Percentiles rank a stretch among this genome's conserved stretches.
phyloP scores from a whole-genome alignment of 73 alveolate genomes.

The Loxodes magnus region DNA sequence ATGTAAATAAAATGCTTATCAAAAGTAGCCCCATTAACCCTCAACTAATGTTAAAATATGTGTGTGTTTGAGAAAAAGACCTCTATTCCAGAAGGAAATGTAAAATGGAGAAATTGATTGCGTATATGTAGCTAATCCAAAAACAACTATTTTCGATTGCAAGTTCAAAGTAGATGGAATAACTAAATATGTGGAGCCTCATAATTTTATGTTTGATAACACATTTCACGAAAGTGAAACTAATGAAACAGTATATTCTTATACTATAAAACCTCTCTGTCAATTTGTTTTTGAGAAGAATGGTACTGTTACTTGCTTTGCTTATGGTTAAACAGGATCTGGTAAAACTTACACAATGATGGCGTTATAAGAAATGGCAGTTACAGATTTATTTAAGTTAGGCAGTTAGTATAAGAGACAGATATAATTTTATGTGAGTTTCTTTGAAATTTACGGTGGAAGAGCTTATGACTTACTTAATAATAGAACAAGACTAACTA shows the following conservation, averaged over 20 bases:
- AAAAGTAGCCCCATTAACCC: conserved; percentile 37
- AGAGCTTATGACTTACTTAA: conserved; percentile 83
- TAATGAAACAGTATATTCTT: conserved; percentile 58
- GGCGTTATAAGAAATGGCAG: too few relatives aligned
- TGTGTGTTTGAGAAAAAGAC: conserved; percentile 96
- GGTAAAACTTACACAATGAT: conserved; percentile 94
- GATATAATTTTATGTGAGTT: conserved; percentile 55
- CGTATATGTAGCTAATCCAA: conserved; percentile 84
- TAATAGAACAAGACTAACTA: conserved; percentile 58
- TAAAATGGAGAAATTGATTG: conserved; percentile 86
- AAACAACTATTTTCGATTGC: conserved; percentile 68
- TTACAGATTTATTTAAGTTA: too few relatives aligned
- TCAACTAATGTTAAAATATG: conserved; percentile 46
- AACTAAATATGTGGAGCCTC: conserved; percentile 89
- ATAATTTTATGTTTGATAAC: conserved; percentile 76
- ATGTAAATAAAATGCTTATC: conserved; percentile 28
- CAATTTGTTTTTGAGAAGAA: conserved; percentile 37
- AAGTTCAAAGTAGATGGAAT: conserved; percentile 92
- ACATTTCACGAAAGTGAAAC: conserved; percentile 65
- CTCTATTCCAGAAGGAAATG: conserved; percentile 74
- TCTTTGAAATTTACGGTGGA: conserved; percentile 94
- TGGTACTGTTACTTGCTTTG: conserved; percentile 92
- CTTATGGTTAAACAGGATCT: conserved; percentile 96
- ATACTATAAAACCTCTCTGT: conserved; percentile 54
- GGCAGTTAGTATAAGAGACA: too few relatives aligned